Evolutionary conservation across 2,329 filamentous ascomycete genomes (phyloP), one percentile per base, ranked within the genome.

Genomic region (Ophiostoma australiae): DNA sequence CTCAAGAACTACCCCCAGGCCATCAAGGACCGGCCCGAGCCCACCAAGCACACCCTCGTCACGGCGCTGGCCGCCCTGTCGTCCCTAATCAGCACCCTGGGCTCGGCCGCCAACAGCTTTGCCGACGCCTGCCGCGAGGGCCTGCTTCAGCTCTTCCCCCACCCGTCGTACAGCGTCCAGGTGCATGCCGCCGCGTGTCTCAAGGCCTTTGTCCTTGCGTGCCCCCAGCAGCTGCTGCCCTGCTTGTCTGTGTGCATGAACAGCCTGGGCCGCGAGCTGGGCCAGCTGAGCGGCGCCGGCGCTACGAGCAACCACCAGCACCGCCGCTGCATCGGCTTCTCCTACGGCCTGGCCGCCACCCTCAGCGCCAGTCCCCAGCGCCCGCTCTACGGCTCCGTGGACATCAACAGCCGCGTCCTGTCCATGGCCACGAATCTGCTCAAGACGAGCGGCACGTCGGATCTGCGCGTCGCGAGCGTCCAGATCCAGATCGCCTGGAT

Each of bases 401-500:
- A 99, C 77, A 92, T 98, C 71, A 97, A 97, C 79, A 96, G 94
- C 72, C 88, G 93, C 41, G 92, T 98, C 15, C 85, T 98, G 72
- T 91, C 92, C 8, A 93, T 97, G 82, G 94, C 95, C 0, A 98
- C 94, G 0, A 91, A 92, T 55, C 83, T 99, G 37, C 85, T 99
- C 55, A 99, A 99, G 80, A 94, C 91, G 0, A 97, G 93, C 78
- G 90, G 93, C 66, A 92, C 93, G 77, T 95, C 93, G 0, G 94
- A 99, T 78, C 83, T 99, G 70, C 89, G 94, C 37, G 89, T 95
- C 48, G 97, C 95, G 7, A 92, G 92, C 76, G 97, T 93, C 1
- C 95, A 99, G 77, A 93, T 99, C 33, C 95, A 99, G 78, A 94
- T 99, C 2, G 95, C 95, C 5, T 99, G 95, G 94, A 96, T 97